Base-by-base conservation (phyloP, 192 early-diverging fungal genomes). In the Haplosporangium gracile region DNA sequence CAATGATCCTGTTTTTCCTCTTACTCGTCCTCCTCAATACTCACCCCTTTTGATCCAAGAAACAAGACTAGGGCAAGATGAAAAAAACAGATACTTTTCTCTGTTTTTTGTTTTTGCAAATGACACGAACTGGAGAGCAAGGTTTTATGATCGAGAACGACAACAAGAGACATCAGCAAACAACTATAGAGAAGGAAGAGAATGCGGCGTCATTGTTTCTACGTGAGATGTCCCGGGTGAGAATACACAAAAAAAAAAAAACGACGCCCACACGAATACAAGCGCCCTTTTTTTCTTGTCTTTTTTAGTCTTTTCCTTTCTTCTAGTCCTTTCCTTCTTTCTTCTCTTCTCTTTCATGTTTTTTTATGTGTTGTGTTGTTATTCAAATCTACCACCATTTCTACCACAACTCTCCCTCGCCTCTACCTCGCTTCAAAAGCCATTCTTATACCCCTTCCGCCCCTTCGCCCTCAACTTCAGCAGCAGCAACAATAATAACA, bases 111-210 rank as follows among this genome's bases (percentile, higher is more conserved):
- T 15, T 10, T 26, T 65, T 65, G 60, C 60, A 65, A 65, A 65
- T 32, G 60, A 65, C 26, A 65, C 60, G 60, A 65, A 65, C 55
- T 60, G 55, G 60, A 29, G 60, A 65, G 60, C 60, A 65, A 34
- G 29, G 60, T 65, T 65, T 65, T 65, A 65, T 32, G 26, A 65
- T 32, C 29, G 60, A 32, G 10, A 65, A 32, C 10, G 26, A 29
- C 60, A 65, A 65, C 60, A 65, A 65, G 26, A 26, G 49, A 51
- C 49, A 20, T 51, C 49, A 51, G 20, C 2, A 51, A 51, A 51
- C 49, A 22, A 22, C 16, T 51, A 51, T 51, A 5, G 20, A 22
- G 49, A 26, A 26, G 55, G 10, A 2, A 55, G 34, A 53, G 32
- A 57, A 20, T 39, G 51, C 10, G 51, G 74, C 60, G 60, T 65